These are phyloP conservation scores for Gypsophila paniculata DNA, from an alignment of 179 eudicot species.

Conservation along the genomic window DNA sequence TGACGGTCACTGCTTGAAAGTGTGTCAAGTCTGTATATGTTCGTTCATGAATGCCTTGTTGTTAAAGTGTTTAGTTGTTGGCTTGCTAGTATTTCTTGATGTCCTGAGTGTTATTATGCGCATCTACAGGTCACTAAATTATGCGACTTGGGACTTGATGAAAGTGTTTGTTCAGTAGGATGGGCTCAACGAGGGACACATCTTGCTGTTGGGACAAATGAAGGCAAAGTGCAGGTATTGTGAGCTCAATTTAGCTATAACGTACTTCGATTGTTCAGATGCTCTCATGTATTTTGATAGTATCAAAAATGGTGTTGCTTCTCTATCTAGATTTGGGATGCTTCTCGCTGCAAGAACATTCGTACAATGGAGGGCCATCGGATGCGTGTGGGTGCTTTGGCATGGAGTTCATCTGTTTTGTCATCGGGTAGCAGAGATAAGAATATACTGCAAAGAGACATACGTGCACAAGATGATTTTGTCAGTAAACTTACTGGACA, in stretches of 20 bases:
- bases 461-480: slow-evolving; percentile 77
- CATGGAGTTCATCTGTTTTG: slow-evolving; percentile 84
- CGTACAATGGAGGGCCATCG: slow-evolving; percentile 95
- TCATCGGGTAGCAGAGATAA: slow-evolving; percentile 96
- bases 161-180: slow-evolving; percentile 91
- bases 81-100: slow-evolving; percentile 5
- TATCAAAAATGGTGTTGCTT: slow-evolving; percentile 2
- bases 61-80: not conserved
- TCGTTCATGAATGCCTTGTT: not conserved
- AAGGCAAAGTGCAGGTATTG: slow-evolving; percentile 78
- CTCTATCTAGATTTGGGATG: slow-evolving; percentile 76
- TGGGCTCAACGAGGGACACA: slow-evolving; percentile 96
- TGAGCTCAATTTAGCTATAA: slow-evolving; percentile 1
- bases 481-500: slow-evolving; percentile 84
- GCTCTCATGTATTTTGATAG: not conserved
- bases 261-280: too few species aligned
- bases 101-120: slow-evolving; percentile 10
- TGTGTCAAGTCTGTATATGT: not conserved
- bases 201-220: slow-evolving; percentile 84
- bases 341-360: slow-evolving; percentile 77
- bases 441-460: slow-evolving; percentile 79
- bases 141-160: slow-evolving; percentile 88
- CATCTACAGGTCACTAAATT: slow-evolving; percentile 74
- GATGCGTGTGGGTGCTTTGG: slow-evolving; percentile 83
- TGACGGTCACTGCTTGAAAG: not conserved